Conservation (phyloP, 2,329 filamentous ascomycete genomes). For the Rhynchosporium agropyri region DNA sequence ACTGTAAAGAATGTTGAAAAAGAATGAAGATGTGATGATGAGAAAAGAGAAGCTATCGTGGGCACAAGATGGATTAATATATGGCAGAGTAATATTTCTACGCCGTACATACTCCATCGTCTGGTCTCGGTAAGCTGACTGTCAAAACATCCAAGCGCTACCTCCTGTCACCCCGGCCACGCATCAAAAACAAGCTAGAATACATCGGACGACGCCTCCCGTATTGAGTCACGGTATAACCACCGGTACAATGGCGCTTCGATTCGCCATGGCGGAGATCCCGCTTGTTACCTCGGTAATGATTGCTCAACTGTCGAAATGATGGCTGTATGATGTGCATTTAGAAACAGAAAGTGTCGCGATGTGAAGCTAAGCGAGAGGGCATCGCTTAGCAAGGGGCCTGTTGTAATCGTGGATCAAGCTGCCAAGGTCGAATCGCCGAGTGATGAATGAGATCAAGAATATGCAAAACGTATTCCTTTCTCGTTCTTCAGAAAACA, state of each 20-base stretch:
- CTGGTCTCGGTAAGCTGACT: conserved; percentile 12
- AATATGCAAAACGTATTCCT: background rate
- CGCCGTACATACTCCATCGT: background rate
- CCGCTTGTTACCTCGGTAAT: conserved; percentile 15
- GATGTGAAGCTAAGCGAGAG: conserved; percentile 23
- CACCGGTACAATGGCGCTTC: conserved; percentile 16
- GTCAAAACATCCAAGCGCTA: conserved; percentile 14
- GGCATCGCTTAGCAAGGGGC: conserved; percentile 11
- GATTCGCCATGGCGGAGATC: conserved; percentile 21
- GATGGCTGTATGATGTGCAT: conserved; percentile 18
- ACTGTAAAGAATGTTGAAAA: conserved; percentile 36
- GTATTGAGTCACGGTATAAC: conserved; percentile 11
- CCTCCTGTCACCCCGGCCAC: conserved; percentile 8
- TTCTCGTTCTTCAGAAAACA: no score
- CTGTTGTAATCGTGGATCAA: conserved; percentile 10
- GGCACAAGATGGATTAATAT: conserved; percentile 23
- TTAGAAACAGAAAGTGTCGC: conserved; percentile 21
- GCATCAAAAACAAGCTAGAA: conserved; percentile 10
- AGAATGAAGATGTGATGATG: conserved; percentile 27
- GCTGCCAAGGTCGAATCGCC: background rate
- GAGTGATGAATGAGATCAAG: conserved; percentile 26
- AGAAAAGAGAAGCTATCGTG: conserved; percentile 14
- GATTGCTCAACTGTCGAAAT: conserved; percentile 11
- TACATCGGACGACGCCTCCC: conserved; percentile 23
- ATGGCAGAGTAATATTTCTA: conserved; percentile 5